phyloP scores from a whole-genome alignment of 148 eudicot genomes.

The Camellia japonica region DNA sequence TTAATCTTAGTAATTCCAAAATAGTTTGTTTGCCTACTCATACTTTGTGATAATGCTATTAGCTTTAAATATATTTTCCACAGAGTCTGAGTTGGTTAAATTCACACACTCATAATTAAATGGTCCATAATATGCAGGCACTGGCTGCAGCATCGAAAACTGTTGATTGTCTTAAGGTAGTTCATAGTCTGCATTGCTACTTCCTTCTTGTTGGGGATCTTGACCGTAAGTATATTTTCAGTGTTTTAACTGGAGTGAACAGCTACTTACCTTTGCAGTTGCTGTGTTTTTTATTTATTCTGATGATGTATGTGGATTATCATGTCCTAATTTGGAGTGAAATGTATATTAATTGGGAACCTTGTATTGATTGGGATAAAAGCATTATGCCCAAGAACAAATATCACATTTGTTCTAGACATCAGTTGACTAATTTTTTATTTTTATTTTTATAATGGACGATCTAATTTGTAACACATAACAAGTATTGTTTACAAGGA shows the following conservation, averaged over 20 bases:
- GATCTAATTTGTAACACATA: background rate
- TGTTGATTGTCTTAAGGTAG: constrained; percentile 79
- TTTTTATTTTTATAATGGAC: too few species aligned
- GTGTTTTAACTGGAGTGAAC: background rate
- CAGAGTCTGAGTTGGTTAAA: background rate
- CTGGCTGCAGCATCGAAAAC: constrained; percentile 98
- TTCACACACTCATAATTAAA: background rate
- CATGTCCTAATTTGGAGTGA: background rate
- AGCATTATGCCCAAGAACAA: background rate
- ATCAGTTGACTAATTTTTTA: background rate
- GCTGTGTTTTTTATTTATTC: background rate
- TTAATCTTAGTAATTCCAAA: background rate
- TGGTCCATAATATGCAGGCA: constrained; percentile 57
- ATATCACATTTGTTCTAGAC: background rate
- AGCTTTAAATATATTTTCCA: background rate
- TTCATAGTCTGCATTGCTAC: constrained; percentile 93
- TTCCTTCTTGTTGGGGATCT: constrained; percentile 89
- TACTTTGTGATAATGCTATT: background rate
- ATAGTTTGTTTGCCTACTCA: background rate
- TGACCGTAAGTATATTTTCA: constrained; percentile 55
- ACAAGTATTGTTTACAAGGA: background rate
- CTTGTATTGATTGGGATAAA: background rate
- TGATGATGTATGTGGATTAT: background rate
- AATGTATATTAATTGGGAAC: background rate
- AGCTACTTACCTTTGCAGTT: background rate